Base-by-base conservation (phyloP, 805 yeast genomes). In the Cyberlindnera amylophila region DNA sequence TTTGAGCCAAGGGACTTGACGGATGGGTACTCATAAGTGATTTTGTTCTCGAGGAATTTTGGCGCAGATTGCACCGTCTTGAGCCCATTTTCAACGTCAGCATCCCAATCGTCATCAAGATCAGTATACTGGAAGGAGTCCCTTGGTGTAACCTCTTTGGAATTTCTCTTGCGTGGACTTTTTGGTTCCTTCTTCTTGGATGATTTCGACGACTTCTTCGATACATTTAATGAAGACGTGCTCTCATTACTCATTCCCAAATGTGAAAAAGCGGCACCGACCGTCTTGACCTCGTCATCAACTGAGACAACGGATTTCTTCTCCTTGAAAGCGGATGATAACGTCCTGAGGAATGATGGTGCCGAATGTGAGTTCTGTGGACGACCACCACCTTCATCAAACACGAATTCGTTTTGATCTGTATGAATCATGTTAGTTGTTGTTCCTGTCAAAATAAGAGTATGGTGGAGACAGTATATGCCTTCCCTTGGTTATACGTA, bases 81-180 rank as follows among this genome's bases (percentile, higher is more conserved):
- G 12, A 57, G 33, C 5, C 55, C 62, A 46, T 66, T 69, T 35
- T 74, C 78, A 42, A 75, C 80, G 34, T 80, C 82, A 11, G 91
- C 95, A 61, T 88, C 91, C 96, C 96, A 89, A 62, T 88, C 96
- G 53, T 86, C 95, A 59, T 89, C 96, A 44, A 82, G 66, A 58
- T 89, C 96, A 34, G 79, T 69, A 57, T 82, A 83, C 43, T 61
- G 62, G 36, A 48, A 58, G 26, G 65, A 62, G 33, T 52, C 57
- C 35, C 63, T 58, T 6, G 61, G 62, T 18, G 56, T 46, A 12
- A 55, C 45, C 11, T 51, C 42, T 3, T 40, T 42, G 6, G 48
- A 39, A 17, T 49, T 36, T 14, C 37, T 41, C 23, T 33, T 41
- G n/a, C 41, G 47, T 2, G 47, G 49, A 9, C 41, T 44, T 16